Percentiles rank a stretch among this genome's conserved stretches.
These are phyloP conservation scores for Phanerodontia chrysosporium DNA, from an alignment of 768 basidiomycete species.

Conservation along the genomic window DNA sequence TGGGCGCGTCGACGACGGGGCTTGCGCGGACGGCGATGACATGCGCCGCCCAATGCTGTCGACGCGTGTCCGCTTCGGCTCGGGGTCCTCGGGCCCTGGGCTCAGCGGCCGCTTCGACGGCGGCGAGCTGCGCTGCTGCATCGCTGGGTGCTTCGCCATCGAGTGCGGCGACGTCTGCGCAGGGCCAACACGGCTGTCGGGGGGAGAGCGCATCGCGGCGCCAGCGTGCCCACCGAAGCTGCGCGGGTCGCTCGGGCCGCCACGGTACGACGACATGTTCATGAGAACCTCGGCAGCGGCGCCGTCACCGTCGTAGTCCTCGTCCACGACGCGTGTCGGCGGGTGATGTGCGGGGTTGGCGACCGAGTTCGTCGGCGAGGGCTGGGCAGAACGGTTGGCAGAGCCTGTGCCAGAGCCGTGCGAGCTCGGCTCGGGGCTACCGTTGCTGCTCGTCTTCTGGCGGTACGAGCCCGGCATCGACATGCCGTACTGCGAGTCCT, in stretches of 20 bases:
- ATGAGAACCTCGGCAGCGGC: constrained; percentile 68
- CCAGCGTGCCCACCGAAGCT: constrained; percentile 13
- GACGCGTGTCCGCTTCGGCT: constrained; percentile 60
- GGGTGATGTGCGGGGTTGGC: constrained; percentile 56
- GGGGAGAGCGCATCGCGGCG: constrained; percentile 12
- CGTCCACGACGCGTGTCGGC: constrained; percentile 72
- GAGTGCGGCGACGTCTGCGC: constrained; percentile 17
- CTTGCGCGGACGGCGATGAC: not conserved
- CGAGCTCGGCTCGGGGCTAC: constrained; percentile 59
- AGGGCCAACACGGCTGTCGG: constrained; percentile 5
- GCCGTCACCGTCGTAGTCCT: constrained; percentile 94
- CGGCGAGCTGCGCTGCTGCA: constrained; percentile 62
- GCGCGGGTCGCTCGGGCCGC: constrained; percentile 16
- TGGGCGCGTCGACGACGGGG: constrained; percentile 46
- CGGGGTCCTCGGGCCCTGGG: constrained; percentile 59
- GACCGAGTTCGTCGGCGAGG: constrained; percentile 62
- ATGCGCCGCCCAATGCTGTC: constrained; percentile 31
- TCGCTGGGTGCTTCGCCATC: constrained; percentile 37
- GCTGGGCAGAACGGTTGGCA: constrained; percentile 60
- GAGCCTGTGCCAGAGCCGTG: constrained; percentile 46
- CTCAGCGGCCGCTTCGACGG: constrained; percentile 66
- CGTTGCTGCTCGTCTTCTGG: constrained; percentile 31
- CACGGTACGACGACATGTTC: constrained; percentile 39
- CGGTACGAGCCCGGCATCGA: constrained; percentile 9
- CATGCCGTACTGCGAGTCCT: constrained; percentile 17